Evolutionary conservation across 2,329 filamentous ascomycete species (phyloP), one percentile per base, ranked within the genome.

Genomic region (Aspergillus felis): DNA sequence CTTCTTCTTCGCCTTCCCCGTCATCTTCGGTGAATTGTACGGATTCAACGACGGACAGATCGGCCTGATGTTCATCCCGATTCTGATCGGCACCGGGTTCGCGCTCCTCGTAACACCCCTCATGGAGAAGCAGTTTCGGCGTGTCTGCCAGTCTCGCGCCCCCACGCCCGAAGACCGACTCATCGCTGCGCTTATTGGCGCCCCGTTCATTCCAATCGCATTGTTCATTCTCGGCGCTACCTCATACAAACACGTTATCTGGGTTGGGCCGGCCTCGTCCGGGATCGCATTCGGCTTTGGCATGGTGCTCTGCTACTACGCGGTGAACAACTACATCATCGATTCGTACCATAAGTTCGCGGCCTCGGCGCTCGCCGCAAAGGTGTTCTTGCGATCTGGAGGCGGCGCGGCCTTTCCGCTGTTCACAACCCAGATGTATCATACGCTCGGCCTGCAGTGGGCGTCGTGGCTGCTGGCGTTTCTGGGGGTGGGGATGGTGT

Each of bases 291-390:
- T 91, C 50, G 87, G 87, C n/a, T 90, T 90, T 66, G 88, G 88
- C 59, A 90, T 91, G 79, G 89, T 91, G 70, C 89, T 91, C 76
- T 80, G 90, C 25, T 91, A 90, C 80, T 90, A 90, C 75, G 79
- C 86, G 5, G 85, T 86, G 65, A 88, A 87, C 73, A 88, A 88
- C 78, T 88, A 89, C 69, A 82, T 92, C 10, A 86, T 92, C 55
- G 89, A 92, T 64, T 84, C 70, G 47, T 80, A 78, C 55, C 72
- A 74, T 32, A 62, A 67, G 54, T 78, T 75, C 57, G 74, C 75
- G 0, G 78, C 78, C 0, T 74, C 69, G 6, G 76, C 77, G 1
- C 64, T 80, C 17, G 77, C 76, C 0, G 76, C 77, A 1, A 79
- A 79, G 65, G 79, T 78, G 0, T 79, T 81, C 67, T 65, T 74